Percentiles rank a stretch among this genome's conserved stretches.
These are phyloP conservation scores for Nakaseomyces uthaithaninus DNA, from an alignment of 1,139 yeast genomes.

Conservation along the genomic window DNA sequence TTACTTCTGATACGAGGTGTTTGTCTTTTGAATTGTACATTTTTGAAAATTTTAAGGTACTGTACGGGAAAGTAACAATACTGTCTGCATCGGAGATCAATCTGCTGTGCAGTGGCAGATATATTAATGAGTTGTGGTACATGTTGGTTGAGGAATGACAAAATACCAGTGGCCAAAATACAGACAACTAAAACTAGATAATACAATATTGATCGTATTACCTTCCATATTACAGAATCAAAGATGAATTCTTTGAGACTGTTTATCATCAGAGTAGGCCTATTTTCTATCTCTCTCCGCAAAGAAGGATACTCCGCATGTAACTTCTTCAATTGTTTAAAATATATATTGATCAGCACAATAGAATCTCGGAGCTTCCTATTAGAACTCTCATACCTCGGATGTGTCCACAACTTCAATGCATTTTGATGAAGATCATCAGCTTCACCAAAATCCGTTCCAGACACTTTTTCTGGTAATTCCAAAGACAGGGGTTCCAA, in stretches of 20 bases:
- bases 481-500: slow-evolving; percentile 63
- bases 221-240: slow-evolving; percentile 1
- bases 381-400: slow-evolving; percentile 18
- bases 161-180: slow-evolving; percentile 33
- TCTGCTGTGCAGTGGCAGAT: slow-evolving; percentile 66
- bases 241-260: slow-evolving; percentile 3
- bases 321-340: slow-evolving; percentile 20
- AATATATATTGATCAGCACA: slow-evolving; percentile 24
- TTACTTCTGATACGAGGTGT: slow-evolving; percentile 30
- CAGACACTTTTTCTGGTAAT: slow-evolving; percentile 35
- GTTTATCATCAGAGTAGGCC: slow-evolving; percentile 1
- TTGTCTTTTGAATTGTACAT: slow-evolving; percentile 30
- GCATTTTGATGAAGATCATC: slow-evolving; percentile 25
- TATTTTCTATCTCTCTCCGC: slow-evolving; percentile 2
- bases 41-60: slow-evolving; percentile 46
- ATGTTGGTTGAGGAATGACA: slow-evolving; percentile 35
- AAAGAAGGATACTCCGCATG: slow-evolving; percentile 16
- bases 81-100: slow-evolving; percentile 72
- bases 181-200: slow-evolving; percentile 22
- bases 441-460: slow-evolving; percentile 8
- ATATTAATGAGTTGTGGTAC: slow-evolving; percentile 35
- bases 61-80: slow-evolving; percentile 76
- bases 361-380: slow-evolving; percentile 19
- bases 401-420: slow-evolving; percentile 26
- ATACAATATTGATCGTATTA: slow-evolving; percentile 7